These are phyloP conservation scores for Erodium chrysanthum DNA, from an alignment of 441 rosid genomes.

Conservation along the genomic window DNA sequence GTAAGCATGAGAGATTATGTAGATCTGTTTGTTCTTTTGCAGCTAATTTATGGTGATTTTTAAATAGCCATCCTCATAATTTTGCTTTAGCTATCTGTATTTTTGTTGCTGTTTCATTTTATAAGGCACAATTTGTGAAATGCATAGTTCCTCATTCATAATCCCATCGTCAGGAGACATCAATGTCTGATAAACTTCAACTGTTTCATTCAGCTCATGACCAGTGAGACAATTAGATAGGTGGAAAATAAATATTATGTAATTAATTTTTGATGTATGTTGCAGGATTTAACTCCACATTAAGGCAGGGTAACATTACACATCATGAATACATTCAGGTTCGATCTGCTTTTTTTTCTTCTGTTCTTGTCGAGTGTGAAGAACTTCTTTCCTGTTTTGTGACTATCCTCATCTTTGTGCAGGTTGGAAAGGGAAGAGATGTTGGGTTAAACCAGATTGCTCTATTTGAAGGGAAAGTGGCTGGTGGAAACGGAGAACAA, in stretches of 20 bases:
- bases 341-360: neutral
- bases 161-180: too few species aligned
- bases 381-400: constrained; percentile 9
- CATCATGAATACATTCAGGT: constrained; percentile 7
- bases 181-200: too few species aligned
- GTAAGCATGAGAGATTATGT: constrained; percentile 27
- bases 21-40: neutral
- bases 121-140: too few species aligned
- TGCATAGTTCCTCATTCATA: too few species aligned
- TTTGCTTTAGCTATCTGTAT: too few species aligned
- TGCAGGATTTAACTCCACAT: constrained; percentile 9
- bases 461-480: constrained; percentile 96
- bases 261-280: neutral
- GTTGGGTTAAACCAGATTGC: constrained; percentile 99
- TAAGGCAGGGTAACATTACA: constrained; percentile 6
- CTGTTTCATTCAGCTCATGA: too few species aligned
- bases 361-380: constrained; percentile 1
- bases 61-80: too few species aligned
- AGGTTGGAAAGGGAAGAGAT: constrained; percentile 99
- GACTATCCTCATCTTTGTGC: constrained; percentile 21
- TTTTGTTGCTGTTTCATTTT: too few species aligned
- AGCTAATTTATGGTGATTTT: neutral
- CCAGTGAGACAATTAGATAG: too few species aligned
- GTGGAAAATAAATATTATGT: too few species aligned
- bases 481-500: constrained; percentile 99